Evolutionary conservation across 805 yeast genomes (phyloP).

Genomic region (Cyberlindnera bimundalis): DNA sequence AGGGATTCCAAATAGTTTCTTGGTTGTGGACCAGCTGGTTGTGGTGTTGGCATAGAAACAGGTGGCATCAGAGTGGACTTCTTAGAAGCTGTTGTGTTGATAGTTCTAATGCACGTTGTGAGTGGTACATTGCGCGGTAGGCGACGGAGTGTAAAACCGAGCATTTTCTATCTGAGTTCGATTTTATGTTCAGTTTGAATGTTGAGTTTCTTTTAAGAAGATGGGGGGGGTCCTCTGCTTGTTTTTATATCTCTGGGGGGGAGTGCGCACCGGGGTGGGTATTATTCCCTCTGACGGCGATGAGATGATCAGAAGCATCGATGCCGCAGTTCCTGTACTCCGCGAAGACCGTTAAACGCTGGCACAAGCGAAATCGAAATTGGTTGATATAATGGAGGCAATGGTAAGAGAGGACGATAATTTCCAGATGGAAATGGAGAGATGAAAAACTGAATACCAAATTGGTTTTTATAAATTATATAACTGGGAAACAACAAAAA

Average conservation of each 20-base stretch:
- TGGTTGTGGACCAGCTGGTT: slow-evolving; percentile 4
- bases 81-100: slow-evolving; percentile 20
- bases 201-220: too few relatives aligned
- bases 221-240: too few relatives aligned
- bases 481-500: too few relatives aligned
- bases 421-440: not conserved
- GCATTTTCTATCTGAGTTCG: not conserved
- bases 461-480: too few relatives aligned
- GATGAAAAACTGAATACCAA: not conserved
- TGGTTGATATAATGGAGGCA: not conserved
- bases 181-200: not conserved
- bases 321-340: not conserved
- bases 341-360: not conserved
- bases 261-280: too few relatives aligned
- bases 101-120: slow-evolving; percentile 13
- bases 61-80: slow-evolving; percentile 9
- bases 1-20: slow-evolving; percentile 49
- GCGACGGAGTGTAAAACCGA: not conserved
- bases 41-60: not conserved
- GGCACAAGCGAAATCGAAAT: slow-evolving; percentile 1
- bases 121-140: not conserved
- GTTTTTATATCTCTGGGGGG: too few relatives aligned
- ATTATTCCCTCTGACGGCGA: not conserved
- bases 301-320: not conserved
- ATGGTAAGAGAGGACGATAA: too few relatives aligned